A percentile compares a stretch with the other conserved stretches of the same genome.
These are phyloP conservation scores for Sporobolomyces roseus DNA, from an alignment of 768 basidiomycete species.

Conservation along the genomic window DNA sequence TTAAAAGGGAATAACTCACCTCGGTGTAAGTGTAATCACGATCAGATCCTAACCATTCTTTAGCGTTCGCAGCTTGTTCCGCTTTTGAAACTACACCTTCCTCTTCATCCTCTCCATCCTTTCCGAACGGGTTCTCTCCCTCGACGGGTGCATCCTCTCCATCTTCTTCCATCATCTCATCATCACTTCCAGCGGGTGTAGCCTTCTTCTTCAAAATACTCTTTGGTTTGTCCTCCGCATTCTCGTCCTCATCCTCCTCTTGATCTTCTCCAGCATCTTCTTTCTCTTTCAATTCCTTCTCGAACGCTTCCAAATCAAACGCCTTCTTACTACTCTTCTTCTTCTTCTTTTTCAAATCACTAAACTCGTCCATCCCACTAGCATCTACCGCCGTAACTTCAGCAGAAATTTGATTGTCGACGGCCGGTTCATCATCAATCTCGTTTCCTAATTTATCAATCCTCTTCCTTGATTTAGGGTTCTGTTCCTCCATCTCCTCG, in stretches of 20 bases:
- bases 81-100: conserved; percentile 48
- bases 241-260: conserved; percentile 43
- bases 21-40: conserved; percentile 95
- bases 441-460: conserved; percentile 41
- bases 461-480: conserved; percentile 7
- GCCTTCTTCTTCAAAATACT: conserved; percentile 52
- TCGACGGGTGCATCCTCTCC: conserved; percentile 42
- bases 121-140: conserved; percentile 45
- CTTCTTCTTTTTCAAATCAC: conserved; percentile 33
- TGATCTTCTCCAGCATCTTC: conserved; percentile 51
- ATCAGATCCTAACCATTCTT: conserved; percentile 75
- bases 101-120: conserved; percentile 35
- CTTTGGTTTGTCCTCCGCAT: conserved; percentile 22
- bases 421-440: conserved; percentile 35
- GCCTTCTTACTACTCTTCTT: conserved; percentile 65
- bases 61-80: conserved; percentile 68
- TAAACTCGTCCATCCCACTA: conserved; percentile 28
- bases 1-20: conserved; percentile 53
- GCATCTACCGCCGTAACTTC: conserved; percentile 18
- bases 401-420: conserved; percentile 31
- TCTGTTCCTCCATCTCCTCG: conserved; percentile 13
- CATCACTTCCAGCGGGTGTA: conserved; percentile 53
- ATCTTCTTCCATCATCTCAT: conserved; percentile 40
- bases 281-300: conserved; percentile 77
- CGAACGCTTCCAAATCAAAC: conserved; percentile 86